Percentiles rank a stretch among this genome's conserved stretches.
phyloP scores from a whole-genome alignment of 345 rosid species.

The Acer campestre region DNA sequence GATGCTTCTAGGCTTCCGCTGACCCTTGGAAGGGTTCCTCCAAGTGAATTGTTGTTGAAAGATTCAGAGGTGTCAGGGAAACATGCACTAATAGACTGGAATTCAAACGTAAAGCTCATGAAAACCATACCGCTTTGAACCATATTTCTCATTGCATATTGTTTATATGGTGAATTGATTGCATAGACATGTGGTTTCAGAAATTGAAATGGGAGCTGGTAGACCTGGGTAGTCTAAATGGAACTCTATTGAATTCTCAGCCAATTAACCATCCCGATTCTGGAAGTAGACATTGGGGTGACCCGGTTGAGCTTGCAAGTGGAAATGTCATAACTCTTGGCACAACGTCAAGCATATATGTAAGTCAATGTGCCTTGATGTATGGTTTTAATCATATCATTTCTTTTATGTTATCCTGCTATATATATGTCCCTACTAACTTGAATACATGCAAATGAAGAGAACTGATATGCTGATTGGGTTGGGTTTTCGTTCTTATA shows the following conservation, averaged over 20 bases:
- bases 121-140: constrained; percentile 15
- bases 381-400: not conserved
- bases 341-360: constrained; percentile 69
- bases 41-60: constrained; percentile 68
- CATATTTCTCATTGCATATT: constrained; percentile 19
- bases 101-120: constrained; percentile 57
- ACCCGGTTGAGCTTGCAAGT: constrained; percentile 71
- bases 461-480: not conserved
- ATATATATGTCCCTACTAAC: not conserved
- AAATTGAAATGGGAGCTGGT: constrained; percentile 91
- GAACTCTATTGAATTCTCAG: constrained; percentile 83
- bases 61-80: constrained; percentile 97
- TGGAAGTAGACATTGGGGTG: constrained; percentile 80
- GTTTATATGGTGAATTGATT: constrained; percentile 19
- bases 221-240: constrained; percentile 97
- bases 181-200: constrained; percentile 46
- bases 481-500: not conserved
- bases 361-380: constrained; percentile 41
- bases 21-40: constrained; percentile 87
- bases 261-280: constrained; percentile 62
- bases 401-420: not conserved
- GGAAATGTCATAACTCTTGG: constrained; percentile 90
- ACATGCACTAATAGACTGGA: constrained; percentile 97
- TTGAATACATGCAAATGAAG: not conserved
- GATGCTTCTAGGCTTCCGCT: constrained; percentile 73